Evolutionary conservation across 1,284 basidiomycete genomes (phyloP), one percentile per base, ranked within the genome.

Genomic region (Apiotrichum gracile): DNA sequence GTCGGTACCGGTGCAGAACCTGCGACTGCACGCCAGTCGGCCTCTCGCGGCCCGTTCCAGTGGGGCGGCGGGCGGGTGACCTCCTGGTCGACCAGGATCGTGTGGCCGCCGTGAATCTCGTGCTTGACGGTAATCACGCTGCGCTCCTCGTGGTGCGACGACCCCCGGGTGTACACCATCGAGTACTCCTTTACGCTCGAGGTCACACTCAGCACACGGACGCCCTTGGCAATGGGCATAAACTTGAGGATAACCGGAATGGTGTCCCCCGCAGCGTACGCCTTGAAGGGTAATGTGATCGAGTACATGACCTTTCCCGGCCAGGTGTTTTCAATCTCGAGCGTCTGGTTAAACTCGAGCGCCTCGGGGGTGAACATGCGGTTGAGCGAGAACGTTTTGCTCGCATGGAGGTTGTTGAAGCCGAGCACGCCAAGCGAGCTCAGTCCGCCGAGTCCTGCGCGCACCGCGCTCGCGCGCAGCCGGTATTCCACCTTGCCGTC

Each of bases 321-420:
- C 92, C 92, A 97, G 14, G 90, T 92, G 73, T 93, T 94, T 74
- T 94, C 91, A 49, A 81, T 79, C 73, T 97, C 92, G 55, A 94
- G 81, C 2, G 90, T 91, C 72, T 96, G 91, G 67, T 90, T 91
- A 78, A 90, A 96, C 74, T 96, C 92, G 63, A 94, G 82, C 1
- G 91, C 86, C 61, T 93, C 90, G 3, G 82, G 73, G 6, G 83
- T 79, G 64, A 91, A 87, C 3, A 85, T 83, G 52, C 91, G 83
- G 45, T 87, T 65, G 58, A 96, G 78, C 55, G 79, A 77, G 52
- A 96, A 81, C 13, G 83, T 81, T 43, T 78, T 75, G 45, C 79
- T 75, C 2, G 83, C 78, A 49, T 85, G 81, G 51, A 89, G 81
- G 68, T 91, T 91, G 61, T 91, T 83, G 21, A 42, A 34, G 34